Percentiles rank a stretch among this genome's conserved stretches.
Conservation (phyloP, 768 basidiomycete species). For the Panellus pusillus region DNA sequence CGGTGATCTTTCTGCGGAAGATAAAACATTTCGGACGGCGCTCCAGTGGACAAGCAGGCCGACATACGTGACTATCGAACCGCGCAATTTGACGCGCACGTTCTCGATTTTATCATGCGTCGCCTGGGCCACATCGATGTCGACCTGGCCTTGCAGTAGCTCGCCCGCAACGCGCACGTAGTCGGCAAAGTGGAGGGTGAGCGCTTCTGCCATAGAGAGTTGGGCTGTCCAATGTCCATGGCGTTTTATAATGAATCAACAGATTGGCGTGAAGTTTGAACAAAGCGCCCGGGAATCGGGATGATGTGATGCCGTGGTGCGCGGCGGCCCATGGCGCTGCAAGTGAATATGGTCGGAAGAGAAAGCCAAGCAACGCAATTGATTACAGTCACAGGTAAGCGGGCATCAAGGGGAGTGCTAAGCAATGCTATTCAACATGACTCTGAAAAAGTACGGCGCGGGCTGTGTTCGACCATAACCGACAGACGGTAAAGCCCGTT, state of each 20-base stretch:
- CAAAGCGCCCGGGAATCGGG: background rate
- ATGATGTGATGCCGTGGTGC: too few relatives aligned
- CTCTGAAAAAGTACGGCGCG: too few relatives aligned
- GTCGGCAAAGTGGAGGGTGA: slow-evolving; percentile 16
- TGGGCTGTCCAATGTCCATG: background rate
- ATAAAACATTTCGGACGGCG: background rate
- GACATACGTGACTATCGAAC: slow-evolving; percentile 19
- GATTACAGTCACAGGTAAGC: too few relatives aligned
- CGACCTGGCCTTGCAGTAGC: slow-evolving; percentile 15
- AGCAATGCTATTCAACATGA: too few relatives aligned
- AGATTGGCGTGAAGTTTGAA: background rate
- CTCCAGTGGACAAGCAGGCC: too few relatives aligned
- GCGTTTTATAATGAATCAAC: background rate
- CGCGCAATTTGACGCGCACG: slow-evolving; percentile 17
- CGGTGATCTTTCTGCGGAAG: slow-evolving; percentile 8
- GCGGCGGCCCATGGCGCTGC: too few relatives aligned
- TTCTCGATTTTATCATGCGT: slow-evolving; percentile 17
- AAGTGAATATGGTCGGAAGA: too few relatives aligned
- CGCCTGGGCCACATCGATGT: slow-evolving; percentile 10
- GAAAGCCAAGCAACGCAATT: too few relatives aligned
- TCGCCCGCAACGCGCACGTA: slow-evolving; percentile 21
- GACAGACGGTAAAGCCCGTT: too few relatives aligned
- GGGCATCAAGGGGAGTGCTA: too few relatives aligned
- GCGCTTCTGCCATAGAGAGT: slow-evolving; percentile 9
- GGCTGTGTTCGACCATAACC: too few relatives aligned